Base-by-base conservation (phyloP, 768 basidiomycete genomes). In the Phylloporus arenicola region DNA sequence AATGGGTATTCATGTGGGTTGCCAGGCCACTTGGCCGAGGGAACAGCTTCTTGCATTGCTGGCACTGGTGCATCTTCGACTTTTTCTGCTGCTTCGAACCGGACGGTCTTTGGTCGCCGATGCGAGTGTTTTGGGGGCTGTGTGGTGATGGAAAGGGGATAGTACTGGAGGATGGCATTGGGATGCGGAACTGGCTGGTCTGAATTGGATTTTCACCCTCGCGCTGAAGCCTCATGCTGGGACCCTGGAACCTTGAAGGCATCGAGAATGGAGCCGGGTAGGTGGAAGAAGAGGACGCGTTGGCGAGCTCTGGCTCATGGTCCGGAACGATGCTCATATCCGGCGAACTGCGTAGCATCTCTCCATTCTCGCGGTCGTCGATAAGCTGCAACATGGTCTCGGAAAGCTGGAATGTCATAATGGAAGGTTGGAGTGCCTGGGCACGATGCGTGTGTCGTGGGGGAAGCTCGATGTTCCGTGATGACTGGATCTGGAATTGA, bases 1-100 rank as follows among this genome's bases (percentile, higher is more conserved):
- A 72, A 52, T 79, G 77, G 19, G 72, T 72, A 56, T 80, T 78
- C 78, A 77, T 75, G 58, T 79, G 77, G 24, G 77, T 79, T 24
- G 68, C 66, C 53, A 79, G 63, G 13, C 77, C 78, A 45, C 77
- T 78, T 5, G 78, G 77, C 3, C 77, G 68, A 14, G 77, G 77
- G 54, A 78, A 78, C 58, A 62, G 43, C 62, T 77, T 77, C 1
- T 58, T 52, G 64, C 77, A 79, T 5, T 72, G 63, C 9, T 50
- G 57, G 57, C 77, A 78, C 57, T 70, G 65, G 57, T 78, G 77
- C 75, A 77, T 77, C 57, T 79, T 78, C 3, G 72, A 68, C 47
- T 68, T 77, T 60, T 75, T 65, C 11, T 51, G 47, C 9, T 48
- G 57, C 38, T 50, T 65, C 1, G 17, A 7, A 11, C 58, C 43